Conservation (phyloP, 2,329 filamentous ascomycete genomes). For the Penicillium sp. region DNA sequence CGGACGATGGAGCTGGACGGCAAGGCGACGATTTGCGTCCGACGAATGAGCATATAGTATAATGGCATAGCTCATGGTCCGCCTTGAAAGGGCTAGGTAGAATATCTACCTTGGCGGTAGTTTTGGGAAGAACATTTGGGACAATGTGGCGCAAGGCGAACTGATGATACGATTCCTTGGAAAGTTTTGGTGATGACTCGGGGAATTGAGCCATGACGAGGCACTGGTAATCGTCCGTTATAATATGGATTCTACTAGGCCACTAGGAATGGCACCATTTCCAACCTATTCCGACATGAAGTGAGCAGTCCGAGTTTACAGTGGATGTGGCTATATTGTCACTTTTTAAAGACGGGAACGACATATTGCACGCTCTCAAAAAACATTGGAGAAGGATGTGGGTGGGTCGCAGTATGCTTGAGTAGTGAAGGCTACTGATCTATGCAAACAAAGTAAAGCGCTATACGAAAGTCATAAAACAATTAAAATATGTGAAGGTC, state of each 20-base stretch:
- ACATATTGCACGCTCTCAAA: not conserved
- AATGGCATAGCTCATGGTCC: conserved; percentile 12
- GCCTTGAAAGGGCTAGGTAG: conserved; percentile 8
- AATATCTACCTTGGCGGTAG: conserved; percentile 8
- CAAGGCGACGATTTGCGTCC: conserved; percentile 4
- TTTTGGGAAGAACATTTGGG: conserved; percentile 5
- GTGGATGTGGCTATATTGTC: conserved; percentile 1
- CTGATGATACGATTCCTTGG: conserved; percentile 9
- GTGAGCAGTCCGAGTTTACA: conserved; percentile 4
- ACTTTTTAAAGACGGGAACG: not conserved
- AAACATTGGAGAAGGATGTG: not conserved
- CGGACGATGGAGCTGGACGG: conserved; percentile 4
- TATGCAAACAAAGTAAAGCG: too few species aligned
- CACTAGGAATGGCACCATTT: not conserved
- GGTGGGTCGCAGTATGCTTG: too few species aligned
- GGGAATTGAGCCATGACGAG: conserved; percentile 9
- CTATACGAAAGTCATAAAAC: not conserved
- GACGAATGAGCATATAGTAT: conserved; percentile 9
- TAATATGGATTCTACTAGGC: not conserved
- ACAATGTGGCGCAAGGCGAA: conserved; percentile 11
- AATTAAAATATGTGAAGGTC: conserved; percentile 69
- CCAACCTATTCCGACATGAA: conserved; percentile 1
- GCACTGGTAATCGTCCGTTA: conserved; percentile 11
- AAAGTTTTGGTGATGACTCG: conserved; percentile 9
- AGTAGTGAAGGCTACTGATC: too few species aligned